A percentile compares a stretch with the other conserved stretches of the same genome.
Evolutionary conservation across 129 eudicot genomes (phyloP).

Genomic region (Saposhnikovia divaricata): DNA sequence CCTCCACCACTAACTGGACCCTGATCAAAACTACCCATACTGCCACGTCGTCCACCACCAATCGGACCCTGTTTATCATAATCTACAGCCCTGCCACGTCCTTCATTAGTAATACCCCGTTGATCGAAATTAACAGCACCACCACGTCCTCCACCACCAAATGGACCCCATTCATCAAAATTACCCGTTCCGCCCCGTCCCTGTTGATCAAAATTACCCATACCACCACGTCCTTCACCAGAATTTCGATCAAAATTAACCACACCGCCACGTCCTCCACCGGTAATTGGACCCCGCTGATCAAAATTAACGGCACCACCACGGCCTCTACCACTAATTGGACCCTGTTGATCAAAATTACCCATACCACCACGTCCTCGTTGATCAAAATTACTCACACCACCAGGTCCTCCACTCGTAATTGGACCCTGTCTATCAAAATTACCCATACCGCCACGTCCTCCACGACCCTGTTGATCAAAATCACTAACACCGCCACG

Average conservation of each 20-base stretch:
- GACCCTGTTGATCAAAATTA: conserved; percentile 31
- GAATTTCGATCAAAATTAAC: too few species aligned
- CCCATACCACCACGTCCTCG: conserved; percentile 24
- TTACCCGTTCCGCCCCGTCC: conserved; percentile 10
- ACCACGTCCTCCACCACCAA: conserved; percentile 26
- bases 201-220: conserved; percentile 12
- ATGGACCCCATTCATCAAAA: conserved; percentile 46
- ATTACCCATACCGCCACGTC: conserved; percentile 11
- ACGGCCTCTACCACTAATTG: conserved; percentile 11
- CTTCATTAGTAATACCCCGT: conserved; percentile 10
- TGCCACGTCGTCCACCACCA: conserved; percentile 51
- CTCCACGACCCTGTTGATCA: conserved; percentile 25
- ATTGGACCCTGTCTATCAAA: conserved; percentile 36
- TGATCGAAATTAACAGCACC: conserved; percentile 33
- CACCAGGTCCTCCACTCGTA: conserved; percentile 24
- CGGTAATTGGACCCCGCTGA: too few species aligned
- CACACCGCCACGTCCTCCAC: conserved; percentile 6
- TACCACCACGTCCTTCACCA: not conserved
- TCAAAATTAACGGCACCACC: conserved; percentile 22
- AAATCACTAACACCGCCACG: conserved; percentile 23
- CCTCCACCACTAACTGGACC: too few species aligned
- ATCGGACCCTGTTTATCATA: conserved; percentile 25
- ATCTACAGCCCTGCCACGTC: conserved; percentile 29
- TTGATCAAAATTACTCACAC: conserved; percentile 19
- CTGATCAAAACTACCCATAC: too few species aligned